phyloP scores from a whole-genome alignment of 1,284 basidiomycete genomes.

The Lignosus rhinocerotis region DNA sequence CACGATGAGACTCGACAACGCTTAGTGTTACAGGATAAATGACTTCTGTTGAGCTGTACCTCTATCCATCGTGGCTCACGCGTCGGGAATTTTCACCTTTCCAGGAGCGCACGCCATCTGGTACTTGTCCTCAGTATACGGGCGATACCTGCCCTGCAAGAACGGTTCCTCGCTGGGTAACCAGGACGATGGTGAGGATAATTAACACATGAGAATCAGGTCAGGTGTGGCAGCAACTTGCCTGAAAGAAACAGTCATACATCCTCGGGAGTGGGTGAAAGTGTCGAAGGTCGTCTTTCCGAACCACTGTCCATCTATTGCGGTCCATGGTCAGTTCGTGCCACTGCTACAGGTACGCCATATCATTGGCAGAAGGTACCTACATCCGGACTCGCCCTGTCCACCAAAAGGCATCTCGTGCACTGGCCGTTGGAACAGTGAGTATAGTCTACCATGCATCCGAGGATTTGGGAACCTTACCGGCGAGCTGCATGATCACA shows the following conservation, averaged over 20 bases:
- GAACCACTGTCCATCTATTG: slow-evolving; percentile 46
- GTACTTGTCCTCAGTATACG: slow-evolving; percentile 36
- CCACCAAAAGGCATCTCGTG: slow-evolving; percentile 50
- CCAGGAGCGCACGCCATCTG: slow-evolving; percentile 11
- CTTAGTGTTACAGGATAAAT: too few species aligned
- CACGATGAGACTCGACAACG: too few species aligned
- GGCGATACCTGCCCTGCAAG: slow-evolving; percentile 36
- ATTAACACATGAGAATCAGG: background rate
- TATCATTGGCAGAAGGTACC: slow-evolving; percentile 15
- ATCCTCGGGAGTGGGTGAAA: slow-evolving; percentile 47
- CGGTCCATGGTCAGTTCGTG: background rate
- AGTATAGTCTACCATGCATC: background rate
- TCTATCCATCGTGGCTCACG: background rate
- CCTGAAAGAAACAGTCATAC: slow-evolving; percentile 41
- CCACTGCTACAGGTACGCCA: background rate
- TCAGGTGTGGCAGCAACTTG: slow-evolving; percentile 17
- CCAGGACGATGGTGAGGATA: background rate
- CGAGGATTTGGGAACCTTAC: slow-evolving; percentile 31
- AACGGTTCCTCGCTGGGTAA: slow-evolving; percentile 32
- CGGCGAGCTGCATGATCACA: slow-evolving; percentile 46
- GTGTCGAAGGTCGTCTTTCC: slow-evolving; percentile 47
- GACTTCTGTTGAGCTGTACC: background rate
- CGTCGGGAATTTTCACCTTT: slow-evolving; percentile 14
- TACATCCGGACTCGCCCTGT: slow-evolving; percentile 48
- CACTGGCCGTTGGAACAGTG: slow-evolving; percentile 26